Base-by-base conservation (phyloP, 192 early-diverging fungal species). In the Dissophora ornata region DNA sequence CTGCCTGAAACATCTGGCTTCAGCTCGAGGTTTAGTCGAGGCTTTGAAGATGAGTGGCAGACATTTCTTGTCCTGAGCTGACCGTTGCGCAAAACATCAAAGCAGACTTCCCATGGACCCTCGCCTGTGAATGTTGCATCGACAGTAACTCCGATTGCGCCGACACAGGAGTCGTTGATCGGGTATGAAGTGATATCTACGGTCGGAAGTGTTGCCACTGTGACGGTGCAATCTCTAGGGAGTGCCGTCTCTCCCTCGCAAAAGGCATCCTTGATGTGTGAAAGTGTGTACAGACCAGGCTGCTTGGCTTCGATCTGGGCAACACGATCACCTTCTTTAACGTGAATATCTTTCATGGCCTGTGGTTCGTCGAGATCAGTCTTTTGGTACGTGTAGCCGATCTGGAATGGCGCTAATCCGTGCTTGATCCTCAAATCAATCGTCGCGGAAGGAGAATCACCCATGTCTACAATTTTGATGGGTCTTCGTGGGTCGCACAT, bases 71-170 rank as follows among this genome's bases (percentile, higher is more conserved):
- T 30, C 24, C 49, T 8, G 18, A 42, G 55, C 0, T 25, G 47
- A 34, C 54, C 61, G 38, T 74, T 63, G 7, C 61, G 61, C 45
- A 18, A 46, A 24, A 74, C 62, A 25, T 74, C 62, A 28, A 52
- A 74, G 32, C 70, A 74, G n/a, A 74, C 70, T 10, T 57, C 48
- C 70, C 70, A 74, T 7, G 70, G 70, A 15, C 55, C 70, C n/a
- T 74, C 70, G 16, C 70, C 70, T n/a, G 70, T 74, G 28, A 74
- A 74, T 5, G 70, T 74, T 7, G 70, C 70, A 22, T 62, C 70
- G 24, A 74, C 59, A 0, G 70, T 59, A 18, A 74, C 70, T 45
- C 70, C 70, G 32, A 74, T 74, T 1, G 70, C 70, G 24, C 70
- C 70, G 3, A 74, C 70, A 47, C 70, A 74, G 1, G 60, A 61